Conservation (phyloP, 441 rosid species). For the Arabidopsis lyrata region DNA sequence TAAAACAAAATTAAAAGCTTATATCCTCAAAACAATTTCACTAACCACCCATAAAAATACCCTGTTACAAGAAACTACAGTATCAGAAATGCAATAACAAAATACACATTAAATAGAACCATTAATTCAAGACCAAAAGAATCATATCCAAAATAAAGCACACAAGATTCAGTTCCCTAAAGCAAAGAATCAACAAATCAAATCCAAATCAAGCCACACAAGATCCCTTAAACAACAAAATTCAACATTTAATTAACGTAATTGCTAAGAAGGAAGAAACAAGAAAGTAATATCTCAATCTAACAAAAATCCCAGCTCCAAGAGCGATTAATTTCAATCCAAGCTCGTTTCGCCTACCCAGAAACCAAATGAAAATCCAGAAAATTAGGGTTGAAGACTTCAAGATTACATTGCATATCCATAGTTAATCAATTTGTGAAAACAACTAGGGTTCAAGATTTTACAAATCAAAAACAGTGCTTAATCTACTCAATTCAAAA, state of each 20-base stretch:
- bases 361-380: not conserved
- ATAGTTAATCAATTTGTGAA: not conserved
- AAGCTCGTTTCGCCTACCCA: not conserved
- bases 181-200: not conserved
- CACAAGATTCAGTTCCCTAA: not conserved
- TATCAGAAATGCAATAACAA: not conserved
- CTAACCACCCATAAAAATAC: slow-evolving; percentile 28
- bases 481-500: slow-evolving; percentile 19
- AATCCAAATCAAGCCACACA: not conserved
- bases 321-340: slow-evolving; percentile 14
- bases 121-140: not conserved
- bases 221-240: not conserved
- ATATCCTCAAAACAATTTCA: slow-evolving; percentile 23
- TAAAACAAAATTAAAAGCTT: slow-evolving; percentile 1
- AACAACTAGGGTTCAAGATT: slow-evolving; percentile 24
- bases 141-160: not conserved
- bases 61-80: slow-evolving; percentile 35
- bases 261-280: not conserved
- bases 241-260: not conserved
- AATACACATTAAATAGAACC: slow-evolving; percentile 5
- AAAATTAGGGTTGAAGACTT: not conserved
- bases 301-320: not conserved
- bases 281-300: not conserved
- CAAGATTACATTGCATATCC: not conserved
- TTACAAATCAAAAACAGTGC: not conserved